Base-by-base conservation (phyloP, 2,329 filamentous ascomycete species). In the Fusarium nisikadoi region DNA sequence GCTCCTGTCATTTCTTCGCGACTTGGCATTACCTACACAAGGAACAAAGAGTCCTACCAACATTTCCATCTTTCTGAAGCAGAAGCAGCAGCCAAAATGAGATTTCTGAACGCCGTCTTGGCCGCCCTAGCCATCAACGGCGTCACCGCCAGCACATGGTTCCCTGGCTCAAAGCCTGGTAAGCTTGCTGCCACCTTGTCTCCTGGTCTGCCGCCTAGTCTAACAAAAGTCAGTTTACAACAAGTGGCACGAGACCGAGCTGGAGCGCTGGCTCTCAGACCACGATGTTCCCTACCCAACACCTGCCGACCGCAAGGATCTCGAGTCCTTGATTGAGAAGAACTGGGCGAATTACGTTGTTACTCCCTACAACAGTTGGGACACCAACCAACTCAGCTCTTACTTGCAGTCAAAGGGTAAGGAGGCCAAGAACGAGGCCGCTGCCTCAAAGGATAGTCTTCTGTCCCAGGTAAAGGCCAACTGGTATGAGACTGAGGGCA, bases 211-310 rank as follows among this genome's bases (percentile, higher is more conserved):
- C n/a, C 25, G 8, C 23, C 27, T 17, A n/a, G 49, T 52, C 67
- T 73, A 29, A 73, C 33, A 19, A 12, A 6, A 25, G 8, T 14
- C n/a, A 97, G 95, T 92, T 20, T 98, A 98, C 87, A 98, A 98
- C 85, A 98, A 96, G 82, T 99, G 96, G 96, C 95, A 98, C 78
- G 92, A 98, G 86, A 97, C 94, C 27, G 96, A 99, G 87, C 90
- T 99, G 35, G 95, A 99, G 85, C 90, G 95, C 78, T 99, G 96
- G 96, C 90, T 99, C 54, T 93, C 93, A 35, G 96, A 99, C 80
- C 89, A 98, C 84, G 90, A 95, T 81, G 87, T 99, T 64, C 94
- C 95, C 14, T 94, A 98, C 81, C 94, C 96, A n/a, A 91, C 90
- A 16, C 90, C 95, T 16, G 91, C 95, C 53, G 94, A 98, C 83